Base-by-base conservation (phyloP, 2,329 filamentous ascomycete genomes). In the Sporothrix protearum region DNA sequence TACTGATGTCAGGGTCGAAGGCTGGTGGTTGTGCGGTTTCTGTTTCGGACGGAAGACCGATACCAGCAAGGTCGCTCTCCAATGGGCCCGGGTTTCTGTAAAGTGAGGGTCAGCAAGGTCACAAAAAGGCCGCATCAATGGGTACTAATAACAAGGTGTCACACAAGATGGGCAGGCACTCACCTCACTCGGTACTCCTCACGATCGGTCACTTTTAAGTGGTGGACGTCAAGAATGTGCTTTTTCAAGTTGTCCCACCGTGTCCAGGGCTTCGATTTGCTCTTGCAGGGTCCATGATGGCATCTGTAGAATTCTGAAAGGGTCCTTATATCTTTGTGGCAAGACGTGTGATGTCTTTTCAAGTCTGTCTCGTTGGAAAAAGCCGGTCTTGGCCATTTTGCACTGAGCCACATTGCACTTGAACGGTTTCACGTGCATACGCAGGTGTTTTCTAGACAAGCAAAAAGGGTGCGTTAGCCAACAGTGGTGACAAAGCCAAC, bases 231-330 rank as follows among this genome's bases (percentile, higher is more conserved):
- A 2, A 19, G 10, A 5, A 64, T 45, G n/a, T 64, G 59, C 22
- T 64, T 64, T 45, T 64, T 64, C 10, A 64, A 4, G 22, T 64
- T 64, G 36, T 64, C 59, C 59, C 59, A 64, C 9, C 59, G 59
- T 28, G 59, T 22, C 59, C 59, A 64, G 1, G 59, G 59, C 33
- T 64, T 64, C 10, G 8, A 7, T 45, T 45, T 64, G 1, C 19
- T 14, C 6, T 45, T 45, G 36, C 59, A 64, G 25, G 4, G 5
- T 4, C 59, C 59, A 16, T 45, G 39, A 8, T 25, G n/a, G 39
- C 59, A 64, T 19, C 25, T 64, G 36, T 25, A 64, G 36, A 28
- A 64, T 28, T 64, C 59, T 8, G 36, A 19, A 25, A 64, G 59
- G 10, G 59, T 45, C 10, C 59, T 42, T 12, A 64, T 64, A n/a